A percentile compares a stretch with the other conserved stretches of the same genome.
Evolutionary conservation across 768 basidiomycete species (phyloP).

Genomic region (Boletus vinaceobasis): DNA sequence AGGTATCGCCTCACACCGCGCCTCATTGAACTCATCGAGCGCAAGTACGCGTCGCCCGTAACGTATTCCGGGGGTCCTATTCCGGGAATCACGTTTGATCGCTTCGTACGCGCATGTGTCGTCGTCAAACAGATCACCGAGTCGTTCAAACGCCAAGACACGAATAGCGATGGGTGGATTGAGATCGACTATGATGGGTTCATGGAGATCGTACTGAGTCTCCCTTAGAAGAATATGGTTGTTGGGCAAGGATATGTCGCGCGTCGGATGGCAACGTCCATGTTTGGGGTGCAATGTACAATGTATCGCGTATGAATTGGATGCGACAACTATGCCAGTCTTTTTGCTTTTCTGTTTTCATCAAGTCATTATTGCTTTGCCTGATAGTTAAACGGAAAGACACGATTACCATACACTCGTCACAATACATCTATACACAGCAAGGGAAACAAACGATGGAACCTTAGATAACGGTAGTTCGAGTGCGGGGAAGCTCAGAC

Average conservation of each 20-base stretch:
- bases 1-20: constrained; percentile 68
- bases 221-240: constrained; percentile 31
- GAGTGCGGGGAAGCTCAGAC: constrained; percentile 5
- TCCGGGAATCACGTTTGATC: constrained; percentile 79
- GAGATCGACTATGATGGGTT: constrained; percentile 55
- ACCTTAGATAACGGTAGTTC: background rate
- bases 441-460: background rate
- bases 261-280: background rate
- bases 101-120: constrained; percentile 84
- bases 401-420: background rate
- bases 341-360: background rate
- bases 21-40: constrained; percentile 62
- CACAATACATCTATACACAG: background rate
- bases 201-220: constrained; percentile 46
- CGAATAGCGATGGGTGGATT: constrained; percentile 54
- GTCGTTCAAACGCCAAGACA: constrained; percentile 62
- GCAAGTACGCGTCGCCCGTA: constrained; percentile 63
- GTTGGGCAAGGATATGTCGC: background rate
- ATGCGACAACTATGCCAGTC: background rate
- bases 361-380: background rate
- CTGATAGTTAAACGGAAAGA: background rate
- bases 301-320: background rate
- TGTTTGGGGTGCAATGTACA: constrained; percentile 3
- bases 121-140: constrained; percentile 76
- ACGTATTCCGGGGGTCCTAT: constrained; percentile 31